Evolutionary conservation across 176 grass and related monocot species (phyloP).

Genomic region (Leersia perrieri): DNA sequence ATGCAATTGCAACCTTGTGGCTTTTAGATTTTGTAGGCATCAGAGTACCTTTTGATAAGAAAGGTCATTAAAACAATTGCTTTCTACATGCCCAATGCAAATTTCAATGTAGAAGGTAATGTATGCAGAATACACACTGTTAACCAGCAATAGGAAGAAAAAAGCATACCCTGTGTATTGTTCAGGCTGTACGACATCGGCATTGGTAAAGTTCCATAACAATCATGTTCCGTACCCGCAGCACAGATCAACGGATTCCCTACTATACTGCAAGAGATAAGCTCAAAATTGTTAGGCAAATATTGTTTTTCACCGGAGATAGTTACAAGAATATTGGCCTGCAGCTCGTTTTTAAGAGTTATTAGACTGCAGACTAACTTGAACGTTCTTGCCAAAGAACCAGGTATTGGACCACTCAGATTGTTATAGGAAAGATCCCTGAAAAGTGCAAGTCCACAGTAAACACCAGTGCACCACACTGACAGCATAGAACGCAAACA

Average conservation of each 20-base stretch:
- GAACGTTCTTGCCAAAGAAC: constrained; percentile 63
- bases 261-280: constrained; percentile 63
- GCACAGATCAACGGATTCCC: constrained; percentile 89
- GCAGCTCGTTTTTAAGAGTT: not conserved
- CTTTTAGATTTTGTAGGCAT: constrained; percentile 39
- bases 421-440: constrained; percentile 95
- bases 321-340: not conserved
- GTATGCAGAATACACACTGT: not conserved
- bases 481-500: constrained; percentile 2
- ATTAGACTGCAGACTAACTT: constrained; percentile 51
- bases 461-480: not conserved
- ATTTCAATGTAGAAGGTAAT: not conserved
- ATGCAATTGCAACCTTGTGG: constrained; percentile 50
- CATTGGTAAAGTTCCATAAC: constrained; percentile 70
- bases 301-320: not conserved
- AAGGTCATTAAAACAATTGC: constrained; percentile 28
- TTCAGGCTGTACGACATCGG: constrained; percentile 67
- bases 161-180: constrained; percentile 64
- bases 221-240: constrained; percentile 54
- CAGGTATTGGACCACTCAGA: constrained; percentile 63
- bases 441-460: constrained; percentile 34
- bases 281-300: constrained; percentile 8
- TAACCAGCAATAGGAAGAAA: not conserved
- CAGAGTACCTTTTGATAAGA: constrained; percentile 38
- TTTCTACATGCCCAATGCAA: not conserved